These are phyloP conservation scores for Cladophialophora chaetospira DNA, from an alignment of 2,329 filamentous ascomycete species.

Conservation along the genomic window DNA sequence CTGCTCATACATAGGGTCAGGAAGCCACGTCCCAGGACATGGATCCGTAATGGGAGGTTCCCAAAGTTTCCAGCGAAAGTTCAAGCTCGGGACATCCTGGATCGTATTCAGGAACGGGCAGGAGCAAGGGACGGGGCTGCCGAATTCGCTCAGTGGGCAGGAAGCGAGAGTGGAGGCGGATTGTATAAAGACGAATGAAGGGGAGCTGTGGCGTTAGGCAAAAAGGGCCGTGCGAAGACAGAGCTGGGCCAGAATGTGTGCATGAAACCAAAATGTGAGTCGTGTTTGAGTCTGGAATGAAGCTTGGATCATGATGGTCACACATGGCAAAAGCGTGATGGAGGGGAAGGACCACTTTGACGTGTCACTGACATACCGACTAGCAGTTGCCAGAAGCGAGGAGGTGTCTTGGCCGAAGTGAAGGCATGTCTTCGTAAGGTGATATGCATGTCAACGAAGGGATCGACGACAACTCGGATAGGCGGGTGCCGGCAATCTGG, in stretches of 20 bases:
- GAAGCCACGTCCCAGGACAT: slow-evolving; percentile 1
- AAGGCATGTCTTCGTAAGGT: neutral
- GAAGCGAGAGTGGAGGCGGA: neutral
- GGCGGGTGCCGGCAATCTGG: neutral
- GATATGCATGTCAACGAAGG: neutral
- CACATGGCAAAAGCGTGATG: neutral
- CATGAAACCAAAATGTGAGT: neutral
- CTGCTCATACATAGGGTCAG: neutral
- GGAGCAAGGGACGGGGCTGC: neutral
- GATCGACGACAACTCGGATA: neutral
- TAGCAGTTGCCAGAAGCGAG: neutral
- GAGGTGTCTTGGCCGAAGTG: neutral
- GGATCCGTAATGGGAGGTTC: neutral
- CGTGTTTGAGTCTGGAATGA: neutral
- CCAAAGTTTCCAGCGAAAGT: neutral
- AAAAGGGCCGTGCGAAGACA: neutral
- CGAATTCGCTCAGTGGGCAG: neutral
- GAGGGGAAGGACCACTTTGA: neutral
- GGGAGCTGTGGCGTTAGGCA: neutral
- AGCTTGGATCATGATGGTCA: neutral
- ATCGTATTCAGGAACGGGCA: neutral
- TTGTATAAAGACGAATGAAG: neutral
- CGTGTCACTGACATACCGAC: neutral
- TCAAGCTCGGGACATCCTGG: neutral
- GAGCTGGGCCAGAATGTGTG: neutral